Conservation (phyloP, 345 rosid species). For the Euphorbia lathyris region DNA sequence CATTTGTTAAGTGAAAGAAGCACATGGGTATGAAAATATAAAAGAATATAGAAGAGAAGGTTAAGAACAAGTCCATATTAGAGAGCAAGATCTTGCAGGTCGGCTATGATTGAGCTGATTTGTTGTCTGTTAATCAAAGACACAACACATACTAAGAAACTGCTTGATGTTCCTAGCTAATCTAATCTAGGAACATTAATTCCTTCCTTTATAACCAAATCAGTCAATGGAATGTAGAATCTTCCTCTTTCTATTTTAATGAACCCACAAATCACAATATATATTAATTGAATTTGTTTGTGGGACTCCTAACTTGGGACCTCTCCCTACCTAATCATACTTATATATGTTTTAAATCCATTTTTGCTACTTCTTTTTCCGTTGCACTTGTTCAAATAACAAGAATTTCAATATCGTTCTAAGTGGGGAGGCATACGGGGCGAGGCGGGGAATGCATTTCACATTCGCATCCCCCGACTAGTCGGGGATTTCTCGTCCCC, state of each 20-base stretch:
- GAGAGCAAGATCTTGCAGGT: slow-evolving; percentile 61
- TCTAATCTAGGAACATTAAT: slow-evolving; percentile 38
- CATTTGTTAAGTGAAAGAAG: slow-evolving; percentile 22
- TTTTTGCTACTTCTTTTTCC: too few relatives aligned
- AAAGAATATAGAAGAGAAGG: slow-evolving; percentile 13
- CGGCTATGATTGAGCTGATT: slow-evolving; percentile 71
- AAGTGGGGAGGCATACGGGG: too few relatives aligned
- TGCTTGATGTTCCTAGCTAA: slow-evolving; percentile 5
- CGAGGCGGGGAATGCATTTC: too few relatives aligned
- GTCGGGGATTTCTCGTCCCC: too few relatives aligned
- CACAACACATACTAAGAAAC: slow-evolving; percentile 51
- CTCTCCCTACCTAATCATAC: too few relatives aligned
- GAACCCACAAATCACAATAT: slow-evolving; percentile 22
- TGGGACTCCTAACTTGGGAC: too few relatives aligned
- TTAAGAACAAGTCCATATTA: slow-evolving; percentile 1
- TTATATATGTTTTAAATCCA: too few relatives aligned
- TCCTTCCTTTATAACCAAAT: slow-evolving; percentile 15
- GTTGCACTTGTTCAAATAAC: too few relatives aligned
- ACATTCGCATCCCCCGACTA: too few relatives aligned
- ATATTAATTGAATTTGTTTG: too few relatives aligned
- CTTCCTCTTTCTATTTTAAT: slow-evolving; percentile 32
- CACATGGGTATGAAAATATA: slow-evolving; percentile 35
- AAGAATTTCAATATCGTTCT: too few relatives aligned
- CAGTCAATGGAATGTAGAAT: slow-evolving; percentile 28
- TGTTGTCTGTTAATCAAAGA: slow-evolving; percentile 47